Conservation (phyloP, 306 rosid genomes). For the Vigna angularis region DNA sequence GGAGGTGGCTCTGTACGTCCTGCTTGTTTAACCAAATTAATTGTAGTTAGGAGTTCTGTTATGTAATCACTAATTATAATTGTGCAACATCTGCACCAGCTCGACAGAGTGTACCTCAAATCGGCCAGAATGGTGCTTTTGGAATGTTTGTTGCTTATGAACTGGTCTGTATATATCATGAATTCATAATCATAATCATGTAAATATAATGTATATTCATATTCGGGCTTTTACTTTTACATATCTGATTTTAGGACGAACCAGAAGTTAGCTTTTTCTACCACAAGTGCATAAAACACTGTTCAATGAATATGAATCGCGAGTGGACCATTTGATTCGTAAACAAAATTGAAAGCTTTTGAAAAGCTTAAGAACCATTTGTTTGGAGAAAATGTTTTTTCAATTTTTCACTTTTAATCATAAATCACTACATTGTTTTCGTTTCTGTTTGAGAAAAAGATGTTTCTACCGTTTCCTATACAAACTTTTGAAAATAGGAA, state of each 20-base stretch:
- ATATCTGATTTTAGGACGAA: not conserved
- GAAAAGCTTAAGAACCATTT: not conserved
- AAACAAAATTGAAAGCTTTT: not conserved
- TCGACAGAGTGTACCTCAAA: constrained; percentile 34
- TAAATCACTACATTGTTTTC: not conserved
- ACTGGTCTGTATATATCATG: constrained; percentile 37
- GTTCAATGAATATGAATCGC: not conserved
- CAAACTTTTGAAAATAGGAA: no score
- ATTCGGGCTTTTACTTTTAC: not conserved
- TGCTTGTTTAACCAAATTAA: constrained; percentile 31
- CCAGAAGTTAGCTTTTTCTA: constrained; percentile 14
- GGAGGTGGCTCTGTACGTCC: constrained; percentile 33
- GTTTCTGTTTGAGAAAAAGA: not conserved
- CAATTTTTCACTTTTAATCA: not conserved
- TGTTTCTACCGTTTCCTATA: not conserved
- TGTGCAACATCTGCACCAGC: constrained; percentile 33
- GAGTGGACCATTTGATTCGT: not conserved
- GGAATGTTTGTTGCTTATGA: constrained; percentile 30
- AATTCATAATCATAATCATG: constrained; percentile 8
- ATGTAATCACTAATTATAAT: constrained; percentile 22
- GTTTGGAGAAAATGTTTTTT: not conserved
- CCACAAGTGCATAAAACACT: not conserved
- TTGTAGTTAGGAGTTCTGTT: constrained; percentile 9
- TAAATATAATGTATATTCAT: constrained; percentile 31
- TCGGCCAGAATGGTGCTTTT: constrained; percentile 4